Percentiles rank a stretch among this genome's conserved stretches.
Evolutionary conservation across 768 basidiomycete species (phyloP).

Genomic region (Russula foetens): DNA sequence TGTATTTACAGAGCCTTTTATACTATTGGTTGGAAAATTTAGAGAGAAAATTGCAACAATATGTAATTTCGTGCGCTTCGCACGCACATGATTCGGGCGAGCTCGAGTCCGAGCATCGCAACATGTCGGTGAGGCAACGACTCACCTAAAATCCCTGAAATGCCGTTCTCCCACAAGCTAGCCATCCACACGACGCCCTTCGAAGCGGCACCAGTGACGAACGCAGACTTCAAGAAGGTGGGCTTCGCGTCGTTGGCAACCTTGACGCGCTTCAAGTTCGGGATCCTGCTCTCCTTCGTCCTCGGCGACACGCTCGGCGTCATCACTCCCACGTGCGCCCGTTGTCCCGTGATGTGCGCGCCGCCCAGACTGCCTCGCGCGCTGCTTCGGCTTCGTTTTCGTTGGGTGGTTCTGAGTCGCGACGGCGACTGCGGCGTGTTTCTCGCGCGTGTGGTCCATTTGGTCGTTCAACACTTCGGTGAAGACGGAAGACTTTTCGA

Average conservation of each 20-base stretch:
- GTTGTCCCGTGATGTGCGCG: conserved; percentile 8
- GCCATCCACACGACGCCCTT: conserved; percentile 97
- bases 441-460: conserved; percentile 45
- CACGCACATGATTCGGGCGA: too few species aligned
- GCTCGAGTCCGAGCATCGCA: too few species aligned
- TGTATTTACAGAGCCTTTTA: too few species aligned
- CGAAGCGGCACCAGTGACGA: conserved; percentile 78
- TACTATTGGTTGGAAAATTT: too few species aligned
- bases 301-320: conserved; percentile 15
- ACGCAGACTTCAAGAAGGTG: conserved; percentile 57
- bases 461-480: conserved; percentile 60
- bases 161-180: conserved; percentile 75
- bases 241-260: neutral
- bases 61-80: too few species aligned
- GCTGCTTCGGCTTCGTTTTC: neutral
- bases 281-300: conserved; percentile 7
- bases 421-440: conserved; percentile 10
- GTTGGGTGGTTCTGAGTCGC: conserved; percentile 17
- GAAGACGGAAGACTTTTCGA: conserved; percentile 72
- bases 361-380: neutral
- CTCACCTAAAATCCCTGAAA: conserved; percentile 70
- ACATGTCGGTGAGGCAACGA: neutral
- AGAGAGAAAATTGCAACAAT: too few species aligned
- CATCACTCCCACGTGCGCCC: conserved; percentile 14
- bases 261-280: conserved; percentile 27